Percentiles rank a stretch among this genome's conserved stretches.
phyloP scores from a whole-genome alignment of 1,139 yeast genomes.

The Magnusiomyces ingens region DNA sequence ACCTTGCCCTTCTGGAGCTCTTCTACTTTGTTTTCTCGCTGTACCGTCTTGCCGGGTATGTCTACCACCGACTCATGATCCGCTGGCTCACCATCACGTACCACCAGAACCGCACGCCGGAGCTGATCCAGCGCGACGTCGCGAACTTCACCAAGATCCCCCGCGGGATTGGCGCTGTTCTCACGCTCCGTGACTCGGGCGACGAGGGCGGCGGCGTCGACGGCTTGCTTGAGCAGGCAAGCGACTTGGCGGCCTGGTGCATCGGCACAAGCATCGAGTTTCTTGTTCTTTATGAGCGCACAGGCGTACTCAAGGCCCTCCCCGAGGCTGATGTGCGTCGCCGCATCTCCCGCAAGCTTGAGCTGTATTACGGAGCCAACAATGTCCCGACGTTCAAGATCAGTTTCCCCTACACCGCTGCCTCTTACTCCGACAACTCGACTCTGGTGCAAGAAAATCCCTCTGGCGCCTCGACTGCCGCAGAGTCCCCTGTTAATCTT shows the following conservation, averaged over 20 bases:
- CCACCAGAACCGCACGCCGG: constrained; percentile 80
- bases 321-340: constrained; percentile 47
- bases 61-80: constrained; percentile 49
- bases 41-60: constrained; percentile 14
- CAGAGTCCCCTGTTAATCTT: constrained; percentile 39
- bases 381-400: constrained; percentile 46
- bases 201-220: constrained; percentile 90
- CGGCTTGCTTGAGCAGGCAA: constrained; percentile 67
- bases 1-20: constrained; percentile 18
- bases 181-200: constrained; percentile 65
- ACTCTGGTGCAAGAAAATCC: constrained; percentile 45
- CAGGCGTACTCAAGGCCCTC: constrained; percentile 55
- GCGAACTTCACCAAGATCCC: constrained; percentile 69
- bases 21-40: constrained; percentile 20
- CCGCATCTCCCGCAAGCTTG: constrained; percentile 54
- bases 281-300: constrained; percentile 71
- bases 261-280: constrained; percentile 72
- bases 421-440: constrained; percentile 66
- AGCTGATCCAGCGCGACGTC: constrained; percentile 79
- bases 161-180: constrained; percentile 60
- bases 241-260: constrained; percentile 83
- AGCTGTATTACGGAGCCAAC: constrained; percentile 67
- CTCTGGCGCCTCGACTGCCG: not conserved
- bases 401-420: constrained; percentile 47
- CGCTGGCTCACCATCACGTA: constrained; percentile 59